These are phyloP conservation scores for Phytophthora brassicae DNA, from an alignment of 352 stramenopile species.

Conservation along the genomic window DNA sequence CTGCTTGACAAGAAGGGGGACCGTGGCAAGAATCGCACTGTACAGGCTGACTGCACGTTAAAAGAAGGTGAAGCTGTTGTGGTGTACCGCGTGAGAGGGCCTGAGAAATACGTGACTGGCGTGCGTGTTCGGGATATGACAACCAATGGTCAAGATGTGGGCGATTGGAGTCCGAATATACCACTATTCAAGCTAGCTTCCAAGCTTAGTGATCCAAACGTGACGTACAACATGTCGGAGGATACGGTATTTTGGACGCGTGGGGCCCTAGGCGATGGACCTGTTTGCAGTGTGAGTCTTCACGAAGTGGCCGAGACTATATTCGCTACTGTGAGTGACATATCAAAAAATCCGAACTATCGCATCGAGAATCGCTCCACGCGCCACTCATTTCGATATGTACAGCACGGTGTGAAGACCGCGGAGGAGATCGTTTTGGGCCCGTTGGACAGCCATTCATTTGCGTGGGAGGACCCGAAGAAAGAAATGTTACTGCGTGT, in stretches of 20 bases:
- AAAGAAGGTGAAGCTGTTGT: constrained; percentile 56
- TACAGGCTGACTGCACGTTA: constrained; percentile 44
- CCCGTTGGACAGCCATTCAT: constrained; percentile 75
- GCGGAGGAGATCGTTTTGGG: constrained; percentile 70
- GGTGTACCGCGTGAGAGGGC: constrained; percentile 70
- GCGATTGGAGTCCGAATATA: constrained; percentile 61
- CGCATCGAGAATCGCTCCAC: constrained; percentile 88
- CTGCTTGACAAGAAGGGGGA: constrained; percentile 78
- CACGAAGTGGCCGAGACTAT: constrained; percentile 68
- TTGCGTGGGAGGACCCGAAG: constrained; percentile 80
- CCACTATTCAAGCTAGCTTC: constrained; percentile 45
- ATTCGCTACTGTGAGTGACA: constrained; percentile 70
- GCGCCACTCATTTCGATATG: constrained; percentile 69
- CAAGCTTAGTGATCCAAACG: constrained; percentile 47
- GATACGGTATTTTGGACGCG: constrained; percentile 71
- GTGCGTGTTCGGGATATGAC: constrained; percentile 68
- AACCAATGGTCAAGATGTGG: constrained; percentile 46
- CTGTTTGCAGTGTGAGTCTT: constrained; percentile 64
- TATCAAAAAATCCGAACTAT: constrained; percentile 66
- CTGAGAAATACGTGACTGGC: constrained; percentile 70
- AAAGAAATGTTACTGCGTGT: constrained; percentile 59
- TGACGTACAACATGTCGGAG: constrained; percentile 44
- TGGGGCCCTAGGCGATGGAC: constrained; percentile 66
- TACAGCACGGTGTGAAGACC: constrained; percentile 57
- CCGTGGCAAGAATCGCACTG: constrained; percentile 35